Conservation (phyloP, 2,329 filamentous ascomycete species). For the Pyrenophora graminea region DNA sequence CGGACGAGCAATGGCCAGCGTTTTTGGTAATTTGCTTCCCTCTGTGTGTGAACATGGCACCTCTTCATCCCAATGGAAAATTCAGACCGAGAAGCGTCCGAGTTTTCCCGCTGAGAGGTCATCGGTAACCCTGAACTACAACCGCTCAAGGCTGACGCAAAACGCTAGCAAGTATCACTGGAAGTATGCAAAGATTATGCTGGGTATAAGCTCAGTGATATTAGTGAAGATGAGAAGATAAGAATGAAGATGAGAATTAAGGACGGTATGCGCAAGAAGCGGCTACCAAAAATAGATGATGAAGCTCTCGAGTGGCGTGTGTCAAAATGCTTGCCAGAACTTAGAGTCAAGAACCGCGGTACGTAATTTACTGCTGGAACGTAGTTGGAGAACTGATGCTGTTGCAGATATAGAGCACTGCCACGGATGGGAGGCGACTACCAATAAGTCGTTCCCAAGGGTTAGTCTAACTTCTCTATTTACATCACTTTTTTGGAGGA, state of each 20-base stretch:
- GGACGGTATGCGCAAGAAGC: background rate
- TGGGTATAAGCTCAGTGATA: background rate
- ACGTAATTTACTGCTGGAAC: background rate
- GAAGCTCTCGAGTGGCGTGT: slow-evolving; percentile 7
- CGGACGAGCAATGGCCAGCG: slow-evolving; percentile 6
- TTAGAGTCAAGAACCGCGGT: slow-evolving; percentile 6
- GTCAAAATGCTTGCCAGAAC: slow-evolving; percentile 8
- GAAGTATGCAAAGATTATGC: slow-evolving; percentile 5
- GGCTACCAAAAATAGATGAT: slow-evolving; percentile 1
- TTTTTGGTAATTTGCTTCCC: slow-evolving; percentile 2
- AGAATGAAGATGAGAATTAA: background rate
- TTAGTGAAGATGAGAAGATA: background rate
- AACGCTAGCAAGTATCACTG: slow-evolving; percentile 4
- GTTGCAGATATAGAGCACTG: background rate
- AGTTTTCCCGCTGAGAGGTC: background rate
- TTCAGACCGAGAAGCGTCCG: too few species aligned
- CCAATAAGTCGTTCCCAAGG: background rate
- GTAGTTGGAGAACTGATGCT: background rate
- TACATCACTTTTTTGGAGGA: too few species aligned
- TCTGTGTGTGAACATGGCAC: too few species aligned
- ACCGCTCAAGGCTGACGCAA: background rate
- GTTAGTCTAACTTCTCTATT: too few species aligned
- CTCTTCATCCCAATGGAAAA: too few species aligned
- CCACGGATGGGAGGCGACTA: background rate
- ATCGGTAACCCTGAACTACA: background rate